Evolutionary conservation across 352 stramenopile genomes (phyloP).

Genomic region (Pythium volutum): DNA sequence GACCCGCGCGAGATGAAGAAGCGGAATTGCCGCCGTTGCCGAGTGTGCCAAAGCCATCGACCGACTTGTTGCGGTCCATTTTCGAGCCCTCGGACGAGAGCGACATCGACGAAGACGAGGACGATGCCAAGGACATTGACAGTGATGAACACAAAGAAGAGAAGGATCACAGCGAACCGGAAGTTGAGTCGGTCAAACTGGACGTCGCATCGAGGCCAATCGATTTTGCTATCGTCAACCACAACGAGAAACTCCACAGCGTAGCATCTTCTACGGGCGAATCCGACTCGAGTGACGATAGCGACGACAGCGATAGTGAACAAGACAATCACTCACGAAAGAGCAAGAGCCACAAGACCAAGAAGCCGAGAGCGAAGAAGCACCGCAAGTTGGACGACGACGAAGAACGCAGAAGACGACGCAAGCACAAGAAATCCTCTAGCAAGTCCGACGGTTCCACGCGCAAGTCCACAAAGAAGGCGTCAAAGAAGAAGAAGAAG

Average conservation of each 20-base stretch:
- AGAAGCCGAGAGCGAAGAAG: background rate
- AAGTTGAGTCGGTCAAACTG: background rate
- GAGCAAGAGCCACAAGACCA: background rate
- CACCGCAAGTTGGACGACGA: conserved; percentile 9
- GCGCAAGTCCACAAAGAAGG: conserved; percentile 20
- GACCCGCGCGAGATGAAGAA: background rate
- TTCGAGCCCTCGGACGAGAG: conserved; percentile 78
- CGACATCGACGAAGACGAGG: conserved; percentile 31
- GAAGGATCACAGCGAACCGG: background rate
- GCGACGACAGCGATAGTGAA: conserved; percentile 5
- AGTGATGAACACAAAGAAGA: background rate
- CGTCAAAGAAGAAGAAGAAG: conserved; percentile 10
- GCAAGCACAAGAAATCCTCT: conserved; percentile 10
- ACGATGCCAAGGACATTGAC: conserved; percentile 9
- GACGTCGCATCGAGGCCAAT: background rate
- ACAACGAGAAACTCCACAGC: background rate
- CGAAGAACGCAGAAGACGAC: conserved; percentile 11
- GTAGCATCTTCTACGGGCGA: background rate
- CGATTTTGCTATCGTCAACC: background rate
- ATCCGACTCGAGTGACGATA: conserved; percentile 1
- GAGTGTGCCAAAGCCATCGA: conserved; percentile 37
- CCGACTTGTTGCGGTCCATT: conserved; percentile 70
- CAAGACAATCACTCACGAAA: background rate
- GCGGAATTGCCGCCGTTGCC: conserved; percentile 36
- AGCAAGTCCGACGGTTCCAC: background rate